phyloP scores from a whole-genome alignment of 2,329 filamentous ascomycete species.

The Hymenoscyphus infarciens region DNA sequence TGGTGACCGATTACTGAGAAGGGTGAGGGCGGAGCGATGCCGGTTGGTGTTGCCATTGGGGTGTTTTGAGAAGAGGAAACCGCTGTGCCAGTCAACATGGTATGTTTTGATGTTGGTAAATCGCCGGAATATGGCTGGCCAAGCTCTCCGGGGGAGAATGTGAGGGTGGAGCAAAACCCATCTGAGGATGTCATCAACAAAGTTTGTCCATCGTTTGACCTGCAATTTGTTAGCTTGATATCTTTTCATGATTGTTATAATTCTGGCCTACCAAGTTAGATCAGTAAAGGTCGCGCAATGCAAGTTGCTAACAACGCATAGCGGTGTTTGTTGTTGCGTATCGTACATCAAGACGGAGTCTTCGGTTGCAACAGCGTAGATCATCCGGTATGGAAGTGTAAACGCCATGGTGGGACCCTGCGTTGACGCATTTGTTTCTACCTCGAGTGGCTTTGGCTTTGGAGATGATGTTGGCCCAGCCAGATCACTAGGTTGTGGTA shows the following conservation, averaged over 20 bases:
- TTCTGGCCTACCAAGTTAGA: constrained; percentile 72
- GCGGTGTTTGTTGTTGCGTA: constrained; percentile 89
- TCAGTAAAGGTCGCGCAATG: constrained; percentile 98
- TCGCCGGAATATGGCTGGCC: constrained; percentile 77
- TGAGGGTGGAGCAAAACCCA: constrained; percentile 90
- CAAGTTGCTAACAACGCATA: constrained; percentile 93
- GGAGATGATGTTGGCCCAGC: constrained; percentile 52
- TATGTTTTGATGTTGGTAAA: constrained; percentile 47
- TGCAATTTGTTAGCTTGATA: constrained; percentile 37
- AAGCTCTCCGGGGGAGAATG: constrained; percentile 79
- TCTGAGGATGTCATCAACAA: constrained; percentile 96
- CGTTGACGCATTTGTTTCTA: constrained; percentile 47
- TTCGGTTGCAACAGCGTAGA: constrained; percentile 96
- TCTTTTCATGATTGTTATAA: constrained; percentile 18
- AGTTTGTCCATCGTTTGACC: constrained; percentile 72
- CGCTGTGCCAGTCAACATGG: constrained; percentile 37
- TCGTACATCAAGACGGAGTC: constrained; percentile 94
- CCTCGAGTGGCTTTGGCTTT: constrained; percentile 36
- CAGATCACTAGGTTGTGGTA: constrained; percentile 46
- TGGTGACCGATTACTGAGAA: constrained; percentile 43
- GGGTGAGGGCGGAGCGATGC: constrained; percentile 60
- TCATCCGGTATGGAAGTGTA: constrained; percentile 82
- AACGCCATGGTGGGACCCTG: constrained; percentile 70
- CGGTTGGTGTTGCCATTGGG: constrained; percentile 67
- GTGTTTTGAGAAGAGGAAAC: constrained; percentile 59